phyloP scores from a whole-genome alignment of 2,329 filamentous ascomycete genomes.

The Beauveria asiatica region DNA sequence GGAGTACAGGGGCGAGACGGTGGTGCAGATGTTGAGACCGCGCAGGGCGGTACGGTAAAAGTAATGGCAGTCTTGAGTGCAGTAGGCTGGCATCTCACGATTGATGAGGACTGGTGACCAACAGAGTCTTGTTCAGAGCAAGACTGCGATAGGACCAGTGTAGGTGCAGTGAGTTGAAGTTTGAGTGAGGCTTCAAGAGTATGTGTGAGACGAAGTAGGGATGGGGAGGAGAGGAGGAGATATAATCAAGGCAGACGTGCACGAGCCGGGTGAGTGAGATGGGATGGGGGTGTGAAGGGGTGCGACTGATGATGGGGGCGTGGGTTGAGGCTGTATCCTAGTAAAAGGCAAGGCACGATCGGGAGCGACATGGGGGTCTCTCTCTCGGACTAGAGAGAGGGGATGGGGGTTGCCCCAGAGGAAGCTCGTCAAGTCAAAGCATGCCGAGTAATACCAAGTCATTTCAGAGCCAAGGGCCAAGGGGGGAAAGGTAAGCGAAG shows the following conservation, averaged over 20 bases:
- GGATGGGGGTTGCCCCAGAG: not conserved
- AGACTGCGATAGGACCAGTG: slow-evolving; percentile 2
- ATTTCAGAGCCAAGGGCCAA: not conserved
- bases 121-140: slow-evolving; percentile 4
- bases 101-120: not conserved
- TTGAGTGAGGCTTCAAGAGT: not conserved
- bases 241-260: slow-evolving; percentile 1
- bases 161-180: not conserved
- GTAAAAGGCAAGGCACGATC: slow-evolving; percentile 1
- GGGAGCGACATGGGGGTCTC: slow-evolving; percentile 1
- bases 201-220: not conserved
- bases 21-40: slow-evolving; percentile 73
- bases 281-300: slow-evolving; percentile 5
- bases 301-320: slow-evolving; percentile 1
- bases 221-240: not conserved
- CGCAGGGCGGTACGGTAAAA: slow-evolving; percentile 86
- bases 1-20: slow-evolving; percentile 67
- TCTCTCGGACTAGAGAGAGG: not conserved
- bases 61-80: slow-evolving; percentile 80
- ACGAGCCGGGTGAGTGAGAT: slow-evolving; percentile 1
- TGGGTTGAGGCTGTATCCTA: not conserved
- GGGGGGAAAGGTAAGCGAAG: slow-evolving; percentile 3
- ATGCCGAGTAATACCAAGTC: not conserved
- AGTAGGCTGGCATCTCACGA: slow-evolving; percentile 65
- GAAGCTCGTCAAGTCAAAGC: not conserved